Base-by-base conservation (phyloP, 768 basidiomycete genomes). In the Leccinum ochraceum region DNA sequence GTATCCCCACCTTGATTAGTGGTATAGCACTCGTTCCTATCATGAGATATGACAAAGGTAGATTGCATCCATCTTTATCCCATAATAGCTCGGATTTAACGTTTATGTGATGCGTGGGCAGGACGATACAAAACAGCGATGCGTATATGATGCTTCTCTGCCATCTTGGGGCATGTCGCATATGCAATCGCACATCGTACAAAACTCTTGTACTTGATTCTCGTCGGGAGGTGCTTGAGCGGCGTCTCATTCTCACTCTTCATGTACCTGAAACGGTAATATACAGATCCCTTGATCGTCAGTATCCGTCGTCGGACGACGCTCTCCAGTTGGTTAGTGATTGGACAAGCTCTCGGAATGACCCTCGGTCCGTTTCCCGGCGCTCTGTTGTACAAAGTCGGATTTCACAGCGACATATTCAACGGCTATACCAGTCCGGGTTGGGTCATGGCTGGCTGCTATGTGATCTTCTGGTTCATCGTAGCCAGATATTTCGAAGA, bases 211-310 rank as follows among this genome's bases (percentile, higher is more conserved):
- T 89, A 89, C 69, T 77, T 89, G 63, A 87, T 89, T 64, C 83
- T 90, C 62, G 78, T 89, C 34, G 87, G 86, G 6, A 85, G 88
- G 17, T 83, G 86, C 55, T 81, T 88, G 32, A 79, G 76, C 37
- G 87, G 88, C 1, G 66, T 88, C 42, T 81, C 81, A 6, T 88
- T 86, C 67, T 80, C 84, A 3, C 77, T 81, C 28, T 87, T 83
- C 77, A 83, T 90, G 86, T 89, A 88, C 72, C 76, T 73, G 65
- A 89, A 88, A 65, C 80, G 85, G 14, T 89, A 86, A 67, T 89
- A 87, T 69, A 81, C 80, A 9, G 88, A 89, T 69, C 81, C 85
- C 9, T 44, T 44, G 17, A 80, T 90, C 57, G 85, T 90, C 44
- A 86, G 87, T 24, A 69, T 88, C 24, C 82, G 86, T 44, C 42